Conservation (phyloP, 2,329 filamentous ascomycete species). For the Aspergillus japonicus region DNA sequence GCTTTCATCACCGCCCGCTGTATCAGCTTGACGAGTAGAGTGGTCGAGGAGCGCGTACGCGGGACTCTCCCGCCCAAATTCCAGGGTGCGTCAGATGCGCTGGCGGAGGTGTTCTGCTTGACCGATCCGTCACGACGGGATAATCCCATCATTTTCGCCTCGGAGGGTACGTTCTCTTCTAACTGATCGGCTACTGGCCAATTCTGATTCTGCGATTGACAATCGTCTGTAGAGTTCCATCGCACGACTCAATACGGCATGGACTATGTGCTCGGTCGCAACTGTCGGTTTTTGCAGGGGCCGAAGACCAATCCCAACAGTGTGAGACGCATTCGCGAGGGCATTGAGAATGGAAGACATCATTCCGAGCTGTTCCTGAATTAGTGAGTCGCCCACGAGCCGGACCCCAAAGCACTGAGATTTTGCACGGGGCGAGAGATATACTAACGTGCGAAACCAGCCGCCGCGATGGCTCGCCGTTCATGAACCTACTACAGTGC, state of each 20-base stretch:
- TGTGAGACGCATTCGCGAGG: conserved; percentile 61
- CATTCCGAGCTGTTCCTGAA: conserved; percentile 74
- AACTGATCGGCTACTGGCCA: no score
- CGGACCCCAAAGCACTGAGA: background rate
- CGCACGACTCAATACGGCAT: conserved; percentile 73
- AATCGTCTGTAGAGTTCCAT: conserved; percentile 60
- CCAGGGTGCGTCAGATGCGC: conserved; percentile 67
- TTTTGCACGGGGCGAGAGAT: background rate
- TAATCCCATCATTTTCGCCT: conserved; percentile 75
- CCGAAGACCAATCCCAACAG: conserved; percentile 66
- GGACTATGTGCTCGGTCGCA: conserved; percentile 70
- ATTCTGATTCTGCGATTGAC: no score
- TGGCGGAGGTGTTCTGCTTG: conserved; percentile 75
- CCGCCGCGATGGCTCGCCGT: conserved; percentile 71
- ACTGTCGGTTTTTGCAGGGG: conserved; percentile 76
- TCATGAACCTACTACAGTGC: conserved; percentile 75
- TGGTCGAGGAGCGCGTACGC: conserved; percentile 66
- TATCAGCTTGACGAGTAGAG: conserved; percentile 67
- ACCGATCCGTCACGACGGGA: conserved; percentile 71
- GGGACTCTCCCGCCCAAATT: conserved; percentile 65
- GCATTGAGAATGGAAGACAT: conserved; percentile 63
- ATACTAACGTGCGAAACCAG: conserved; percentile 30
- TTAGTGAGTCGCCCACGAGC: conserved; percentile 53
- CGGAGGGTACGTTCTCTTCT: conserved; percentile 56
- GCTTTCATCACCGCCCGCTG: conserved; percentile 70